phyloP scores from a whole-genome alignment of 2,329 filamentous ascomycete species.

The Rhinocladiella mackenziei region DNA sequence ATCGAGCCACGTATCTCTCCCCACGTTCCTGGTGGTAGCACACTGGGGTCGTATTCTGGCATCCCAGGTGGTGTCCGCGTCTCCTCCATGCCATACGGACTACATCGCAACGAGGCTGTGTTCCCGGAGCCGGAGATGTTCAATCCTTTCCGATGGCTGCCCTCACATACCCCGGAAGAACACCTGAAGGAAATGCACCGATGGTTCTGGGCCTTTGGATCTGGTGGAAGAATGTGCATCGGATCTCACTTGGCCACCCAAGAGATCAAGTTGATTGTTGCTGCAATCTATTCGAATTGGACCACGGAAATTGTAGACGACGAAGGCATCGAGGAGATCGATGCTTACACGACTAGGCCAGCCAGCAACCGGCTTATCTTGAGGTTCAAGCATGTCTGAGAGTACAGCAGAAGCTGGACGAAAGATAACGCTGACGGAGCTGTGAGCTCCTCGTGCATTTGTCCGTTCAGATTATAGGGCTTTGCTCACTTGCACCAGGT shows the following conservation, averaged over 20 bases:
- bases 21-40: slow-evolving; percentile 29
- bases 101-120: slow-evolving; percentile 48
- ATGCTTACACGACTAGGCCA: slow-evolving; percentile 61
- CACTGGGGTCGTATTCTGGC: slow-evolving; percentile 38
- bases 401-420: too few species aligned
- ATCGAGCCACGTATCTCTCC: slow-evolving; percentile 55
- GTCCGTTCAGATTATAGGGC: too few species aligned
- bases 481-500: too few species aligned
- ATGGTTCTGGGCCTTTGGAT: slow-evolving; percentile 52
- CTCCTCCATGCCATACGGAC: slow-evolving; percentile 49
- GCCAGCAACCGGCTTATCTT: slow-evolving; percentile 56
- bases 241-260: slow-evolving; percentile 48
- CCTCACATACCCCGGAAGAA: slow-evolving; percentile 35
- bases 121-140: slow-evolving; percentile 49
- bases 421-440: too few species aligned
- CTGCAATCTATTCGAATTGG: slow-evolving; percentile 67
- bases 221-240: slow-evolving; percentile 49
- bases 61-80: slow-evolving; percentile 45
- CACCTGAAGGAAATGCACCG: slow-evolving; percentile 43
- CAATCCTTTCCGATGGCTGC: slow-evolving; percentile 49
- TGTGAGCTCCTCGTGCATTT: too few species aligned
- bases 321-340: slow-evolving; percentile 59
- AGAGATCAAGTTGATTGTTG: slow-evolving; percentile 69
- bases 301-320: slow-evolving; percentile 59
- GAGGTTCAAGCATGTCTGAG: slow-evolving; percentile 44